Conservation (phyloP, 805 yeast genomes). For the Metschnikowia rubicola region DNA sequence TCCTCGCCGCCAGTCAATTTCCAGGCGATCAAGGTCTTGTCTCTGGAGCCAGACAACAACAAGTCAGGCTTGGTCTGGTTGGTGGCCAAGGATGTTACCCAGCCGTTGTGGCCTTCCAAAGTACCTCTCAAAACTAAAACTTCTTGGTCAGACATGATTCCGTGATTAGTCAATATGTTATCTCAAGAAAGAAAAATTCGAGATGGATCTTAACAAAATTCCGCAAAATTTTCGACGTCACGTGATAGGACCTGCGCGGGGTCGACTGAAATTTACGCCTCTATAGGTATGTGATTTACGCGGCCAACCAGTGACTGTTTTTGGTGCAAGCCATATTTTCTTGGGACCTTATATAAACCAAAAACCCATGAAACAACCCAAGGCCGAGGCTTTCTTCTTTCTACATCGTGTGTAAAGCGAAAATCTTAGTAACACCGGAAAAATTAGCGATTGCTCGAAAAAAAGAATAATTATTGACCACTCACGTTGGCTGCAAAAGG, state of each 20-base stretch:
- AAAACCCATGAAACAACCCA: no score
- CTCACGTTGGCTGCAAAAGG: no score
- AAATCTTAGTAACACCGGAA: no score
- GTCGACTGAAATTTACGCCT: slow-evolving; percentile 26
- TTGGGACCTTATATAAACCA: no score
- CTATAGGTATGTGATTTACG: slow-evolving; percentile 38
- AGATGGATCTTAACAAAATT: background rate
- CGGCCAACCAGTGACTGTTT: slow-evolving; percentile 37
- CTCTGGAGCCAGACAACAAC: slow-evolving; percentile 97
- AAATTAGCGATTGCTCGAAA: no score
- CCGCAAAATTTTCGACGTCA: slow-evolving; percentile 17
- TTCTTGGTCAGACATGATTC: slow-evolving; percentile 77
- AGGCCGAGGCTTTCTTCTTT: no score
- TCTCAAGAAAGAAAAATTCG: slow-evolving; percentile 8
- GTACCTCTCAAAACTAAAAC: slow-evolving; percentile 99
- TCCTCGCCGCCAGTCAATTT: slow-evolving; percentile 92
- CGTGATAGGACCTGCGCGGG: slow-evolving; percentile 7
- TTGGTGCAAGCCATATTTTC: slow-evolving; percentile 7
- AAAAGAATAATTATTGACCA: no score
- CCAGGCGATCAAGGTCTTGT: slow-evolving; percentile 98
- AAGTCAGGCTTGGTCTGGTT: slow-evolving; percentile 97
- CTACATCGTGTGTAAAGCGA: no score
- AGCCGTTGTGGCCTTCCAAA: slow-evolving; percentile 81
- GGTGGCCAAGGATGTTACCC: slow-evolving; percentile 99
- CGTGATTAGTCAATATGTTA: background rate